A percentile compares a stretch with the other conserved stretches of the same genome.
phyloP scores from a whole-genome alignment of 371 early-diverging fungal genomes.

The Lichtheimia corymbifera region DNA sequence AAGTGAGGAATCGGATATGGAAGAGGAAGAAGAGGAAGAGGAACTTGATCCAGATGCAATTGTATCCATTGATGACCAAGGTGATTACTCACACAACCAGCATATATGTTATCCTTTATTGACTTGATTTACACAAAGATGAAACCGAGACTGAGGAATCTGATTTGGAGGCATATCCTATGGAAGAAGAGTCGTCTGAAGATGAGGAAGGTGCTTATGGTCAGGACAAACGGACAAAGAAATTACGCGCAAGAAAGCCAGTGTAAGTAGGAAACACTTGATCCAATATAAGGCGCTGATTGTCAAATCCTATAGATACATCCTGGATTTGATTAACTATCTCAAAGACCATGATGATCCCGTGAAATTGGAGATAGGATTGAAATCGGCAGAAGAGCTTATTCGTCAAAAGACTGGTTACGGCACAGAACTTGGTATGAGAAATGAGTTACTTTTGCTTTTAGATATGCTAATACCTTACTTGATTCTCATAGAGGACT shows the following conservation, averaged over 20 bases:
- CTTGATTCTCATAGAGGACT: conserved; percentile 28
- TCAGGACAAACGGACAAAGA: conserved; percentile 9
- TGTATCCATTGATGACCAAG: conserved; percentile 17
- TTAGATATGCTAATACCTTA: not conserved
- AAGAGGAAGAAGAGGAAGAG: conserved; percentile 24
- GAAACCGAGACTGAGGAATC: conserved; percentile 26
- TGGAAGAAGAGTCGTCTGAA: conserved; percentile 54
- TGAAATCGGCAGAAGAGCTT: conserved; percentile 38
- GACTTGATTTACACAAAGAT: not conserved
- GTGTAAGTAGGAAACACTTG: not conserved
- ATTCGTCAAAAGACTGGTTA: conserved; percentile 37
- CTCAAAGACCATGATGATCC: conserved; percentile 42
- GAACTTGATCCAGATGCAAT: conserved; percentile 43
- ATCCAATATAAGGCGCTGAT: not conserved
- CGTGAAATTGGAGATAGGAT: conserved; percentile 41
- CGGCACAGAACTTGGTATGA: conserved; percentile 44
- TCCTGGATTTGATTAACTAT: conserved; percentile 39
- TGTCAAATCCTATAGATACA: conserved; percentile 27
- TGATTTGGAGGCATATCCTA: conserved; percentile 50
- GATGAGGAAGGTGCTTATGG: conserved; percentile 16
- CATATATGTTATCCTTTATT: not conserved
- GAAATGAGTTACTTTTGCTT: not conserved
- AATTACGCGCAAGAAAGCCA: conserved; percentile 27
- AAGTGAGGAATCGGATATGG: not conserved
- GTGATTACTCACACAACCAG: not conserved